phyloP scores from a whole-genome alignment of 1,284 basidiomycete genomes.

The Ganoderma lingzhi region DNA sequence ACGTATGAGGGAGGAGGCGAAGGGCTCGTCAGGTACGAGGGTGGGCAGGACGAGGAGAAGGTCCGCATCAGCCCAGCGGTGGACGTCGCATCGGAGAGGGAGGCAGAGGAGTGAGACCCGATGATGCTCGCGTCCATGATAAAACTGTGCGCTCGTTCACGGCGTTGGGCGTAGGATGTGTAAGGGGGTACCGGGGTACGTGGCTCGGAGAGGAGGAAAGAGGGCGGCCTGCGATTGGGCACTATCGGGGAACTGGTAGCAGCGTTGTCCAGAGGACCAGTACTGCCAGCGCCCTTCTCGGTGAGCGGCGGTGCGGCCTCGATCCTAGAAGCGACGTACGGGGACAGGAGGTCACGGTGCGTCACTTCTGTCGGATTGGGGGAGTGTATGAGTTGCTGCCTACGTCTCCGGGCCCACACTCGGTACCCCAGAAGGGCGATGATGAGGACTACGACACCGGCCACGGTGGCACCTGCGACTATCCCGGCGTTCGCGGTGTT shows the following conservation, averaged over 20 bases:
- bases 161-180: background rate
- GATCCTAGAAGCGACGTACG: background rate
- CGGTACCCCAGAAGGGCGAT: conserved; percentile 26
- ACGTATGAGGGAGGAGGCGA: background rate
- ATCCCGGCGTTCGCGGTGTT: conserved; percentile 23
- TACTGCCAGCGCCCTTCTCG: no score
- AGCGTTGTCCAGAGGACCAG: no score
- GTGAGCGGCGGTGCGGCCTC: background rate
- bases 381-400: conserved; percentile 11
- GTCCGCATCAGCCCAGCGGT: background rate
- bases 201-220: background rate
- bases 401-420: conserved; percentile 29
- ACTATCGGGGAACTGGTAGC: background rate
- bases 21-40: background rate
- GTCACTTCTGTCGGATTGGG: conserved; percentile 13
- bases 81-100: background rate
- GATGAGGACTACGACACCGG: conserved; percentile 39
- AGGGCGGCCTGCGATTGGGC: background rate
- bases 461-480: conserved; percentile 43
- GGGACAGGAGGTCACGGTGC: background rate
- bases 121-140: background rate
- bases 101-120: background rate
- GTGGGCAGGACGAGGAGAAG: background rate
- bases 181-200: background rate
- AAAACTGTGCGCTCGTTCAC: background rate